Conservation (phyloP, 1,139 yeast genomes). For the Taphrina confusa region DNA sequence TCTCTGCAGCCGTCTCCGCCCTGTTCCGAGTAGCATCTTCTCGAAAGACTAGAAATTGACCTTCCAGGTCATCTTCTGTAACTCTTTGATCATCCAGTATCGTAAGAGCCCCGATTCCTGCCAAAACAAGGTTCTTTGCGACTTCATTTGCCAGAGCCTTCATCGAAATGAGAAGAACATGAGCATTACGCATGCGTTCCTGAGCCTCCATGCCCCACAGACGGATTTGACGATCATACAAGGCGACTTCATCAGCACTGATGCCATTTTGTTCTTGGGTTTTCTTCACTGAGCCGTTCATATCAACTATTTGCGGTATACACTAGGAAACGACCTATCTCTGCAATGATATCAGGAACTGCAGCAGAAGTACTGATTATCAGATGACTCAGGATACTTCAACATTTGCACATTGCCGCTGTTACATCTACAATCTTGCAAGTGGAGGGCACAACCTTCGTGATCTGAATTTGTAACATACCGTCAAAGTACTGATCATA, state of each 20-base stretch:
- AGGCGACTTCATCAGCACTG: slow-evolving; percentile 72
- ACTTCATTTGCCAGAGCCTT: slow-evolving; percentile 78
- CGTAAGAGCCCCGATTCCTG: slow-evolving; percentile 80
- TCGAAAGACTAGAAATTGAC: slow-evolving; percentile 74
- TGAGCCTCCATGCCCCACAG: slow-evolving; percentile 98
- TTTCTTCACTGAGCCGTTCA: neutral
- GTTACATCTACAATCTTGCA: too few species aligned
- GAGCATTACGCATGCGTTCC: slow-evolving; percentile 70
- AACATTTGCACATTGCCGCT: too few species aligned
- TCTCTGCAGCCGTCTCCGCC: slow-evolving; percentile 56
- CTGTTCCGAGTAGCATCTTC: slow-evolving; percentile 52
- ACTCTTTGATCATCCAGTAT: slow-evolving; percentile 63
- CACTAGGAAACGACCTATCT: too few species aligned
- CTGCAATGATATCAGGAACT: too few species aligned
- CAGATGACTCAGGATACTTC: too few species aligned
- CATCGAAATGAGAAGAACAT: slow-evolving; percentile 64
- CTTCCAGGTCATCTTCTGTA: slow-evolving; percentile 64
- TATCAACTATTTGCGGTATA: too few species aligned
- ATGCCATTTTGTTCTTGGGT: slow-evolving; percentile 7
- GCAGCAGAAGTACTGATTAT: too few species aligned
- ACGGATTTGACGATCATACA: slow-evolving; percentile 92
- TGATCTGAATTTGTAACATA: too few species aligned
- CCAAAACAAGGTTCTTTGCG: slow-evolving; percentile 79
- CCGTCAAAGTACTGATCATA: too few species aligned
- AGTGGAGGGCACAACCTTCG: too few species aligned